Percentiles rank a stretch among this genome's conserved stretches.
phyloP scores from a whole-genome alignment of 805 yeast genomes.

The Yarrowia alimentaria region DNA sequence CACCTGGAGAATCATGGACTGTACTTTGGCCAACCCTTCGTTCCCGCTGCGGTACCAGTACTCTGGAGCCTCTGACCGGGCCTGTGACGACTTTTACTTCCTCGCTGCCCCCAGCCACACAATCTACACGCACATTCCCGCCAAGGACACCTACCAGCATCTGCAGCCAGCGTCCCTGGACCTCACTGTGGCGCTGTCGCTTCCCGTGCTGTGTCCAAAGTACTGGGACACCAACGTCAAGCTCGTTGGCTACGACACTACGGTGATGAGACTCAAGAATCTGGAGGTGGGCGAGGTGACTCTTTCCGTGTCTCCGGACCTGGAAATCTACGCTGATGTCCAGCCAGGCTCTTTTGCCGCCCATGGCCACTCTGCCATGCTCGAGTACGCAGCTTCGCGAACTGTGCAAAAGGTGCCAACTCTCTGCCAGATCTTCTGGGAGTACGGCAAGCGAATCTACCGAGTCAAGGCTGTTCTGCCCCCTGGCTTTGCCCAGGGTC shows the following conservation, averaged over 20 bases:
- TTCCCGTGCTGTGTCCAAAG: constrained; percentile 86
- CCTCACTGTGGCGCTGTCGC: constrained; percentile 67
- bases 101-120: constrained; percentile 70
- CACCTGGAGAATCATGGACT: constrained; percentile 79
- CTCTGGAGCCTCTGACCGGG: constrained; percentile 41
- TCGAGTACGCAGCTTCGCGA: constrained; percentile 37
- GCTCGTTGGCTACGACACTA: constrained; percentile 70
- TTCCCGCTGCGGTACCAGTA: constrained; percentile 51
- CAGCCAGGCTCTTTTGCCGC: constrained; percentile 33
- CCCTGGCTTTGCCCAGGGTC: constrained; percentile 62
- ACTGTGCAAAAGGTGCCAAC: constrained; percentile 52
- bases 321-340: constrained; percentile 60
- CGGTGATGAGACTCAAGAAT: constrained; percentile 69
- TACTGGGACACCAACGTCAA: constrained; percentile 60
- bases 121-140: constrained; percentile 84
- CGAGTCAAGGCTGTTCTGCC: constrained; percentile 82
- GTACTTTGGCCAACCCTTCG: constrained; percentile 58
- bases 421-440: constrained; percentile 77
- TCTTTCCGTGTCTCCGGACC: constrained; percentile 63
- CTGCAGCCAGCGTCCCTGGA: constrained; percentile 74
- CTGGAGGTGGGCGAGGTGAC: constrained; percentile 79
- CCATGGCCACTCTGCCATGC: constrained; percentile 28
- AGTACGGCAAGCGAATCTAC: constrained; percentile 60
- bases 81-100: constrained; percentile 63
- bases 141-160: constrained; percentile 76